phyloP scores from a whole-genome alignment of 2,329 filamentous ascomycete genomes.

The Epichloe amarillans region DNA sequence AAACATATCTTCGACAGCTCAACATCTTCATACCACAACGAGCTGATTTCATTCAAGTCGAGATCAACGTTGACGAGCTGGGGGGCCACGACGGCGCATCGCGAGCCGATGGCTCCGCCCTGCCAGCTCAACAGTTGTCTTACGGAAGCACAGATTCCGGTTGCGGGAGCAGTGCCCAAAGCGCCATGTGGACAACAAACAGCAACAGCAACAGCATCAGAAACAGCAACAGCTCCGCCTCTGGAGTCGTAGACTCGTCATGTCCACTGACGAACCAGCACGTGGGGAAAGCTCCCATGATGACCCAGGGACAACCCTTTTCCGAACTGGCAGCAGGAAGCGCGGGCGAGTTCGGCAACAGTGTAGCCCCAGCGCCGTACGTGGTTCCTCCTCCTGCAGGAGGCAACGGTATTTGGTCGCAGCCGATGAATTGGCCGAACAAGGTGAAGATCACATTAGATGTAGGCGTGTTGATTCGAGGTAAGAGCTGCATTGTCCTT shows the following conservation, averaged over 20 bases:
- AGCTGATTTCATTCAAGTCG: conserved; percentile 45
- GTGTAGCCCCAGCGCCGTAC: neutral
- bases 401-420: conserved; percentile 5
- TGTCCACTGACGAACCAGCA: neutral
- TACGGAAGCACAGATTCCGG: neutral
- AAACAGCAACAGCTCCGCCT: conserved; percentile 1
- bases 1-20: conserved; percentile 53
- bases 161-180: neutral
- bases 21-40: conserved; percentile 49
- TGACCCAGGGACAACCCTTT: neutral
- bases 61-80: conserved; percentile 35
- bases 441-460: conserved; percentile 23
- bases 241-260: neutral
- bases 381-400: conserved; percentile 1
- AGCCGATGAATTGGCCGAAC: conserved; percentile 10
- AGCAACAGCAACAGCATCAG: conserved; percentile 4
- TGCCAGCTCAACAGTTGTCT: neutral
- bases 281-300: neutral
- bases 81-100: neutral
- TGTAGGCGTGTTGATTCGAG: conserved; percentile 19
- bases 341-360: neutral
- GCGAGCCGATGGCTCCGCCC: neutral
- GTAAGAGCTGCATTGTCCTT: conserved; percentile 11
- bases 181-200: conserved; percentile 1
- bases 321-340: neutral